Conservation (phyloP, 108 stramenopile genomes). For the Cyclotella cryptica region DNA sequence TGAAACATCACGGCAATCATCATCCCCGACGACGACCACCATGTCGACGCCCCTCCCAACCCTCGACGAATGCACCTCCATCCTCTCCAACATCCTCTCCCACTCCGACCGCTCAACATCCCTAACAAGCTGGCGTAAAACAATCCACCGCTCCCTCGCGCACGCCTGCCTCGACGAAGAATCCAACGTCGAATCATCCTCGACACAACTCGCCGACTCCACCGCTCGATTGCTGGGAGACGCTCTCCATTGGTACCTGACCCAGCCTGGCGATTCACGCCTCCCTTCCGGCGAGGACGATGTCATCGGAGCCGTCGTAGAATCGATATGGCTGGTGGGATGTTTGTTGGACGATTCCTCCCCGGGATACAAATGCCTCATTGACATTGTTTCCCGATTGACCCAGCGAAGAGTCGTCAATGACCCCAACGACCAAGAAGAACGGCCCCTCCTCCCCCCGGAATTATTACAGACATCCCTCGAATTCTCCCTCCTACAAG, state of each 20-base stretch:
- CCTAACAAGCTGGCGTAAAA: constrained; percentile 18
- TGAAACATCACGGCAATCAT: no score
- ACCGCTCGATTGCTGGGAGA: neutral
- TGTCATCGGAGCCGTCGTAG: constrained; percentile 38
- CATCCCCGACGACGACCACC: neutral
- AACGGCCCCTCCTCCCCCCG: constrained; percentile 34
- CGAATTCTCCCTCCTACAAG: constrained; percentile 35
- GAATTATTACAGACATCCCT: constrained; percentile 32
- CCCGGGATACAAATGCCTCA: neutral
- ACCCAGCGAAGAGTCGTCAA: neutral
- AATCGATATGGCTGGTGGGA: constrained; percentile 39
- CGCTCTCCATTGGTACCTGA: neutral
- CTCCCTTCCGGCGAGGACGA: constrained; percentile 17
- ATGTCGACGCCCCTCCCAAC: constrained; percentile 21
- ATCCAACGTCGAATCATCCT: neutral
- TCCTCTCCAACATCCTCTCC: constrained; percentile 17
- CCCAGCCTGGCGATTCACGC: neutral
- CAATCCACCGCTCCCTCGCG: constrained; percentile 29
- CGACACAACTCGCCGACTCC: neutral
- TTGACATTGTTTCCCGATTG: neutral
- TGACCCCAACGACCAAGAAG: neutral
- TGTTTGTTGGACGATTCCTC: constrained; percentile 30
- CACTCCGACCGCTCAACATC: constrained; percentile 9
- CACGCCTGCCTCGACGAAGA: constrained; percentile 7
- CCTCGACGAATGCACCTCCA: constrained; percentile 24